These are phyloP conservation scores for Polytolypa hystricis DNA, from an alignment of 2,329 filamentous ascomycete species.

Conservation along the genomic window DNA sequence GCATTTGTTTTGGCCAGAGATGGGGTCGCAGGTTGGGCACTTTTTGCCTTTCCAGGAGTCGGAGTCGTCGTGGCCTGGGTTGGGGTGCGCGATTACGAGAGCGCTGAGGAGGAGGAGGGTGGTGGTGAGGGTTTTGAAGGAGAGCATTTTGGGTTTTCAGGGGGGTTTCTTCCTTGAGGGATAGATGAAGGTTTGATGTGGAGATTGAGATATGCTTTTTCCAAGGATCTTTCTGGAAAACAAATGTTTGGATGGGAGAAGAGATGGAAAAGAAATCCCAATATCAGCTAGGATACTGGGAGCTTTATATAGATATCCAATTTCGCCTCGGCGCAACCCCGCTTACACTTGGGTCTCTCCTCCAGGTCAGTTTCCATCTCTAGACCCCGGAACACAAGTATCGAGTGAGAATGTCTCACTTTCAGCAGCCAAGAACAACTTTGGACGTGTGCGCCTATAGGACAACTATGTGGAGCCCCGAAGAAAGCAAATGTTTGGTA, in stretches of 20 bases:
- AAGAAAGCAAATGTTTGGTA: too few species aligned
- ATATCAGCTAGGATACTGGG: too few species aligned
- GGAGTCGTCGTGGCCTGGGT: slow-evolving; percentile 1
- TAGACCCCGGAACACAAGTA: too few species aligned
- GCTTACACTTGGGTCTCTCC: too few species aligned
- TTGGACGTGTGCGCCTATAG: too few species aligned
- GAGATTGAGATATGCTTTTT: not conserved
- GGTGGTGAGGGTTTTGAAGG: slow-evolving; percentile 15
- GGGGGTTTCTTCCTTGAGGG: not conserved
- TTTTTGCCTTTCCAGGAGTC: not conserved
- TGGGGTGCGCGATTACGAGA: slow-evolving; percentile 14
- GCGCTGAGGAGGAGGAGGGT: slow-evolving; percentile 18
- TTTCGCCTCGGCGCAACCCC: too few species aligned
- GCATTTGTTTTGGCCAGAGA: slow-evolving; percentile 30
- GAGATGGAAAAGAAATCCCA: not conserved
- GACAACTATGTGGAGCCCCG: too few species aligned
- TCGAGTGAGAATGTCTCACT: too few species aligned
- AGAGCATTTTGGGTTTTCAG: slow-evolving; percentile 18
- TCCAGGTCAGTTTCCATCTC: too few species aligned
- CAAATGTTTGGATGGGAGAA: not conserved
- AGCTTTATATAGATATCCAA: too few species aligned
- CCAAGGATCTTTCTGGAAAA: not conserved
- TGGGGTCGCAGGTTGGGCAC: slow-evolving; percentile 26
- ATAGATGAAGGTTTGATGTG: not conserved
- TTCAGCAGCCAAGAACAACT: too few species aligned